phyloP scores from a whole-genome alignment of 2,329 filamentous ascomycete genomes.

The Furcasterigmium furcatum region DNA sequence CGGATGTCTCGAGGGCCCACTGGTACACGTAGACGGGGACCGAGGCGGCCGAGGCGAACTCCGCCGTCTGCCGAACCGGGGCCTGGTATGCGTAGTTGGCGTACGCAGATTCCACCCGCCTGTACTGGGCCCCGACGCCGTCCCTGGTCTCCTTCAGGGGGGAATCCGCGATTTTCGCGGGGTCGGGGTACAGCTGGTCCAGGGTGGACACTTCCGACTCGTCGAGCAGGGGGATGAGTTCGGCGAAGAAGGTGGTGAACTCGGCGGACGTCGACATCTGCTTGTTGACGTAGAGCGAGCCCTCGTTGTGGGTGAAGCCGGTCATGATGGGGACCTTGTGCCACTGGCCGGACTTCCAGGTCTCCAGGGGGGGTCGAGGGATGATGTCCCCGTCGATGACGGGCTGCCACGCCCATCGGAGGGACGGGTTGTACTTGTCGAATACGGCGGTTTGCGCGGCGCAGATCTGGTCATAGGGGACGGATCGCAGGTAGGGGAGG shows the following conservation, averaged over 20 bases:
- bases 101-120: constrained; percentile 57
- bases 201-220: constrained; percentile 50
- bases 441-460: constrained; percentile 41
- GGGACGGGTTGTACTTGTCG: constrained; percentile 33
- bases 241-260: constrained; percentile 58
- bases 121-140: constrained; percentile 50
- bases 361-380: constrained; percentile 48
- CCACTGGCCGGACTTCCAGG: constrained; percentile 52
- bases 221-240: constrained; percentile 56
- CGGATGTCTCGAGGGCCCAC: constrained; percentile 46
- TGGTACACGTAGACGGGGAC: constrained; percentile 53
- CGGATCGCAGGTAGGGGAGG: constrained; percentile 46
- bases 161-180: constrained; percentile 22
- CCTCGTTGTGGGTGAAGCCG: constrained; percentile 70
- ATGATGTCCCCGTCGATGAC: constrained; percentile 61
- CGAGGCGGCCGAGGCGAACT: constrained; percentile 30
- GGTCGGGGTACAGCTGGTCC: constrained; percentile 55
- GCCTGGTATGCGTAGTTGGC: constrained; percentile 63
- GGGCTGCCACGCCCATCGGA: constrained; percentile 66
- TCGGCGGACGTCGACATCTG: constrained; percentile 19
- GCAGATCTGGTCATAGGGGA: constrained; percentile 33
- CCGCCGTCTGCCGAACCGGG: constrained; percentile 58
- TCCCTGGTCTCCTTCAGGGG: constrained; percentile 32
- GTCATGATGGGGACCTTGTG: constrained; percentile 58
- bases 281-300: constrained; percentile 57